phyloP scores from a whole-genome alignment of 2,329 filamentous ascomycete genomes.

The Ceratocystis destructans region DNA sequence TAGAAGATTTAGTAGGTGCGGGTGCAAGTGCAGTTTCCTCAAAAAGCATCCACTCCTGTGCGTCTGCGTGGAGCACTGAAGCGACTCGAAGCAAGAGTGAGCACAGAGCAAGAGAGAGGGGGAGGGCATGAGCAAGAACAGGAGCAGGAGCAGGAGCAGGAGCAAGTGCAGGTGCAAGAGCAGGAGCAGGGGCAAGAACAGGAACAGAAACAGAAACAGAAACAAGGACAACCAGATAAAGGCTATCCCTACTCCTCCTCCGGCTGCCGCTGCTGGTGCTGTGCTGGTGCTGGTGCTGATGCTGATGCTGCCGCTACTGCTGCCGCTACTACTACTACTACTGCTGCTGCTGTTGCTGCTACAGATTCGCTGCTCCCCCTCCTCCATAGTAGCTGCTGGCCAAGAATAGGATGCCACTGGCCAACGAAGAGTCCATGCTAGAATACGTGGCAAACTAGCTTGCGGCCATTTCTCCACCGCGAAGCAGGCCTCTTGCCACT shows the following conservation, averaged over 20 bases:
- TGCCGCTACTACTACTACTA: not conserved
- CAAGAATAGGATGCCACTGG: slow-evolving; percentile 6
- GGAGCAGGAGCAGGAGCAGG: no score
- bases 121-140: not conserved
- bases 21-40: not conserved
- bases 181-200: no score
- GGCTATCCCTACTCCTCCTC: no score
- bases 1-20: not conserved
- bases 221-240: no score
- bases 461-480: not conserved
- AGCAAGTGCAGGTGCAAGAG: no score
- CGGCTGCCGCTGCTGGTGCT: no score
- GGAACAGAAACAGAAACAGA: no score
- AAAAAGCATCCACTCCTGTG: not conserved
- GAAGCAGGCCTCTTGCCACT: no score
- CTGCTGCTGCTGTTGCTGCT: not conserved
- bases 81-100: no score
- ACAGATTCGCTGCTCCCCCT: not conserved
- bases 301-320: not conserved
- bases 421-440: slow-evolving; percentile 1
- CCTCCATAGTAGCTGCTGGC: not conserved
- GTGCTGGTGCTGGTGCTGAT: no score
- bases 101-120: no score
- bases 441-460: not conserved
- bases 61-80: not conserved